These are phyloP conservation scores for Cystofilobasidium capitatum DNA, from an alignment of 768 basidiomycete genomes.

Conservation along the genomic window DNA sequence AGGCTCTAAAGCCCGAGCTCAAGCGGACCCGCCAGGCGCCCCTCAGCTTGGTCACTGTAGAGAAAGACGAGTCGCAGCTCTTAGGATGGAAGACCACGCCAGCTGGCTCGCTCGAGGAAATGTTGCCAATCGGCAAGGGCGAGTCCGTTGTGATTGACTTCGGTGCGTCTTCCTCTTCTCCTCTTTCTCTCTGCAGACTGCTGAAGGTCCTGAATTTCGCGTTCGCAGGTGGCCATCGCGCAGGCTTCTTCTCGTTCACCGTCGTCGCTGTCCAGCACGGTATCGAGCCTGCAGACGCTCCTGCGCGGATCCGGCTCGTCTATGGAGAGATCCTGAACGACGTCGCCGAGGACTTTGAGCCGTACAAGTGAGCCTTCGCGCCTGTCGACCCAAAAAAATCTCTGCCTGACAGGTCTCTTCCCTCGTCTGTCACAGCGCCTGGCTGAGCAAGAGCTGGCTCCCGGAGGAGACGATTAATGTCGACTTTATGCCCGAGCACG, in stretches of 20 bases:
- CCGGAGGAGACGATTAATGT: constrained; percentile 33
- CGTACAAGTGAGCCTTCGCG: constrained; percentile 27
- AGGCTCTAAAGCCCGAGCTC: neutral
- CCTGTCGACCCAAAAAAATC: neutral
- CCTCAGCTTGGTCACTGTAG: neutral
- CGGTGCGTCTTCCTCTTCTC: neutral
- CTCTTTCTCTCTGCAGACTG: neutral
- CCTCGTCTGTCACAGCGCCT: constrained; percentile 18
- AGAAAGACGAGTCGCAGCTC: neutral
- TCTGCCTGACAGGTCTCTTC: neutral
- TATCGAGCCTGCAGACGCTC: neutral
- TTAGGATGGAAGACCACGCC: constrained; percentile 9
- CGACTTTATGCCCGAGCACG: constrained; percentile 29
- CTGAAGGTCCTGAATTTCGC: neutral
- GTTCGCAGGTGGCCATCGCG: neutral
- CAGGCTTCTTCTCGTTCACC: neutral
- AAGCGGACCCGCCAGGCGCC: neutral
- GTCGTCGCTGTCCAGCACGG: constrained; percentile 5
- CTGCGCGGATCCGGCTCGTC: constrained; percentile 5
- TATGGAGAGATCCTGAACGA: constrained; percentile 34
- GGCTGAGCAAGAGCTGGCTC: constrained; percentile 30
- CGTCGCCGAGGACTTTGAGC: constrained; percentile 33
- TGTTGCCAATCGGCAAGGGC: neutral
- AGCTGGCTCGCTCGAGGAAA: neutral
- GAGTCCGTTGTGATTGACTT: constrained; percentile 8